Evolutionary conservation across 495 filamentous ascomycete species (phyloP).

Genomic region (Oidiodendron maius): DNA sequence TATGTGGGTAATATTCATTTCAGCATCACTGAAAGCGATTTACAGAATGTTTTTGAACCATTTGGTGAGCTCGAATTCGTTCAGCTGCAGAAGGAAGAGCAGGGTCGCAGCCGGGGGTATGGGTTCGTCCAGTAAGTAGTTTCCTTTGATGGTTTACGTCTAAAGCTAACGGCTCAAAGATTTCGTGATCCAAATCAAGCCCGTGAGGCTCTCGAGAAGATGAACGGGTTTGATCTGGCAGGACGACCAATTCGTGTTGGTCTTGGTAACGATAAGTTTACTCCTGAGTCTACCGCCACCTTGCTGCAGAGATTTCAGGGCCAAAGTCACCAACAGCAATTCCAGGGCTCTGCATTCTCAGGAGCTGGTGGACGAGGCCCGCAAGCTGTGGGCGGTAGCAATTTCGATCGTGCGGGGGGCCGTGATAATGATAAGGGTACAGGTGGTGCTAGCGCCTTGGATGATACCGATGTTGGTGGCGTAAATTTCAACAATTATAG

Average conservation of each 20-base stretch:
- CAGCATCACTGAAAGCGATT: slow-evolving; percentile 93
- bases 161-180: slow-evolving; percentile 37
- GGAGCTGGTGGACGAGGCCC: slow-evolving; percentile 85
- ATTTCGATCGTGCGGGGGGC: slow-evolving; percentile 89
- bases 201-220: slow-evolving; percentile 91
- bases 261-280: slow-evolving; percentile 99
- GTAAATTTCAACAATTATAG: slow-evolving; percentile 99
- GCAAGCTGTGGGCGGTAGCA: slow-evolving; percentile 70
- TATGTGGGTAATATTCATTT: slow-evolving; percentile 99
- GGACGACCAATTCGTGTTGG: slow-evolving; percentile 97
- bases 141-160: not conserved
- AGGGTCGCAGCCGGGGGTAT: slow-evolving; percentile 86
- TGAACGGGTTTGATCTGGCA: slow-evolving; percentile 99
- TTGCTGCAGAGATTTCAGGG: slow-evolving; percentile 84
- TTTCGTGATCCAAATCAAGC: slow-evolving; percentile 90
- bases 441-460: slow-evolving; percentile 88
- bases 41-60: slow-evolving; percentile 95
- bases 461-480: slow-evolving; percentile 96
- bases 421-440: slow-evolving; percentile 85
- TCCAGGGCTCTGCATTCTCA: slow-evolving; percentile 92
- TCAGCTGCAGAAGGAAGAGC: slow-evolving; percentile 92
- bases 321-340: slow-evolving; percentile 68
- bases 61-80: slow-evolving; percentile 98
- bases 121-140: slow-evolving; percentile 94
- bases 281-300: slow-evolving; percentile 90